Conservation (phyloP, 108 stramenopile species). For the Fragilariopsis cylindrus region DNA sequence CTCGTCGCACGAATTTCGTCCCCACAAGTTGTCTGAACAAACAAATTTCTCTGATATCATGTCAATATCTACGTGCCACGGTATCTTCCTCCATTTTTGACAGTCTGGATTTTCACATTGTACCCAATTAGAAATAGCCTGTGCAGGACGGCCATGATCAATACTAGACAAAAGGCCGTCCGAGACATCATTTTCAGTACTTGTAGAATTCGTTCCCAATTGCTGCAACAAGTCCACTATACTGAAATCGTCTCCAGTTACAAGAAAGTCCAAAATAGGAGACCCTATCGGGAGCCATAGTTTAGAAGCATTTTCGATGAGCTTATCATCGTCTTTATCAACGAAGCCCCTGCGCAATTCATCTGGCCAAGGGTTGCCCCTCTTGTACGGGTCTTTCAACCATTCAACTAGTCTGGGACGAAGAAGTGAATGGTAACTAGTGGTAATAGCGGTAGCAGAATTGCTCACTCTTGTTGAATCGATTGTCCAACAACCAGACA, state of each 20-base stretch:
- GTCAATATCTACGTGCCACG: constrained; percentile 85
- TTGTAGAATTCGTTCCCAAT: constrained; percentile 32
- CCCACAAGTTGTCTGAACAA: constrained; percentile 88
- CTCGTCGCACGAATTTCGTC: constrained; percentile 68
- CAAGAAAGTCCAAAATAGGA: constrained; percentile 83
- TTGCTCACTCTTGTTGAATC: constrained; percentile 37
- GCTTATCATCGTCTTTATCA: constrained; percentile 22
- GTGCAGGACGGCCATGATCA: constrained; percentile 84
- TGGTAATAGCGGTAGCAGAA: constrained; percentile 23
- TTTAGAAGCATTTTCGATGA: constrained; percentile 25
- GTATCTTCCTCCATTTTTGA: constrained; percentile 88
- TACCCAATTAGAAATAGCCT: constrained; percentile 90
- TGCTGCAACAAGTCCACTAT: constrained; percentile 51
- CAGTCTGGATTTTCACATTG: constrained; percentile 89
- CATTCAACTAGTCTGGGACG: constrained; percentile 72
- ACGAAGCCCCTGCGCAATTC: constrained; percentile 62
- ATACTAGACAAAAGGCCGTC: constrained; percentile 68
- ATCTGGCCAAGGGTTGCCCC: constrained; percentile 78
- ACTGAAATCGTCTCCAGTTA: constrained; percentile 77
- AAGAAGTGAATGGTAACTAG: constrained; percentile 45
- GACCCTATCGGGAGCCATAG: constrained; percentile 73
- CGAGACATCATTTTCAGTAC: constrained; percentile 5
- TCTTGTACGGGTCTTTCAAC: constrained; percentile 71
- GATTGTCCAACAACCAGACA: constrained; percentile 47
- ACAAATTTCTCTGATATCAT: constrained; percentile 82